These are phyloP conservation scores for Kazachstania bromeliacearum DNA, from an alignment of 805 yeast species.

Conservation along the genomic window DNA sequence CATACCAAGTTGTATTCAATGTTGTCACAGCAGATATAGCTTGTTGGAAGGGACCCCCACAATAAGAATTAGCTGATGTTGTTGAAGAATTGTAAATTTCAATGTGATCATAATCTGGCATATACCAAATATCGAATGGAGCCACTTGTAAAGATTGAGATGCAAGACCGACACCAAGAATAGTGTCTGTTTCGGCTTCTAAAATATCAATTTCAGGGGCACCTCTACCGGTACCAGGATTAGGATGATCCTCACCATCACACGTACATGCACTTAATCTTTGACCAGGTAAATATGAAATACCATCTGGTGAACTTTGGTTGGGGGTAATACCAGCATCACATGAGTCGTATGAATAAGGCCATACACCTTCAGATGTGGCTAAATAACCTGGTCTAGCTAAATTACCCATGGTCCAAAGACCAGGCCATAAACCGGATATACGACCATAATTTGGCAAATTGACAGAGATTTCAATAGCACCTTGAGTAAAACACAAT, in stretches of 20 bases:
- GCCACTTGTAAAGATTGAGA: constrained; percentile 92
- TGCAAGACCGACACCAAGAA: constrained; percentile 54
- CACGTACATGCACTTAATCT: constrained; percentile 70
- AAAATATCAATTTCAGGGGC: constrained; percentile 92
- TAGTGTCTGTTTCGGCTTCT: constrained; percentile 70
- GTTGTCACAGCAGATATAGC: constrained; percentile 80
- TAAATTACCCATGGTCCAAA: constrained; percentile 89
- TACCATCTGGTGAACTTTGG: constrained; percentile 84
- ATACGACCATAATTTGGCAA: constrained; percentile 73
- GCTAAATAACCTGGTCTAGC: constrained; percentile 88
- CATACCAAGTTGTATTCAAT: constrained; percentile 76
- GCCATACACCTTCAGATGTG: constrained; percentile 91
- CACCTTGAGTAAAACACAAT: constrained; percentile 80
- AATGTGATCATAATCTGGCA: constrained; percentile 75
- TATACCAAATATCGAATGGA: constrained; percentile 90
- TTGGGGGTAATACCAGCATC: constrained; percentile 94
- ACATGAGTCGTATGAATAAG: constrained; percentile 76
- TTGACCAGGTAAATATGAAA: constrained; percentile 81
- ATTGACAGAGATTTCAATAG: constrained; percentile 62
- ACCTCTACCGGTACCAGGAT: constrained; percentile 79
- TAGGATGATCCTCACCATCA: constrained; percentile 78
- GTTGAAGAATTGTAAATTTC: constrained; percentile 60
- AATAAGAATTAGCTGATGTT: constrained; percentile 75
- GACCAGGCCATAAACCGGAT: constrained; percentile 91
- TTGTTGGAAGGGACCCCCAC: constrained; percentile 92